Conservation (phyloP, 208 protist species). For the Crithidia expoeki region DNA sequence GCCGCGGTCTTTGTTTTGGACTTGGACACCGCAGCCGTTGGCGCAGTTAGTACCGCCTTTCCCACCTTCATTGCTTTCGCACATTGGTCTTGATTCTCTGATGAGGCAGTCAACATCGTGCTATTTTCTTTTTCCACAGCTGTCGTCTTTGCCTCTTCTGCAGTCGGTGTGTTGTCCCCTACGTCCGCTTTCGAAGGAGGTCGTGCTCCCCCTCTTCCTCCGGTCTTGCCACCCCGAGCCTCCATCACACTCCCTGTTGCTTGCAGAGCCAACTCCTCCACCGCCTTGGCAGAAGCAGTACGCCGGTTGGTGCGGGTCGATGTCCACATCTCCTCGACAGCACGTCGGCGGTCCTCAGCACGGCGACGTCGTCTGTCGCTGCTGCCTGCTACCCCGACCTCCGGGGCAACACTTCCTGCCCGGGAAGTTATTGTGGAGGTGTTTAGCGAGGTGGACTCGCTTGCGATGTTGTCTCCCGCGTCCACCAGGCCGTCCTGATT, state of each 20-base stretch:
- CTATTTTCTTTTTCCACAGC: background rate
- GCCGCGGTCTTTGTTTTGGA: too few relatives aligned
- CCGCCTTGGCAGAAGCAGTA: conserved; percentile 31
- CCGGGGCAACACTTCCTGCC: conserved; percentile 23
- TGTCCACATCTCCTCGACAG: conserved; percentile 62
- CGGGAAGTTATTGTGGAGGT: conserved; percentile 25
- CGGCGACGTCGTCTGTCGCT: conserved; percentile 13
- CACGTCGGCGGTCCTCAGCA: conserved; percentile 37
- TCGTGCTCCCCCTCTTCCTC: background rate
- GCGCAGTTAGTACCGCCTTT: background rate
- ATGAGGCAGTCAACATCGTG: background rate
- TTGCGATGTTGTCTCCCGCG: background rate
- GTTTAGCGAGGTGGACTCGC: conserved; percentile 1
- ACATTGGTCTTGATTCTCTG: too few relatives aligned
- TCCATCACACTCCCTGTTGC: background rate
- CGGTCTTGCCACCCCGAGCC: background rate
- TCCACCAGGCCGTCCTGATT: background rate
- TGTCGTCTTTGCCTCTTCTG: background rate
- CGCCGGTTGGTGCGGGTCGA: conserved; percentile 50
- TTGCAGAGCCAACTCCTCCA: conserved; percentile 1
- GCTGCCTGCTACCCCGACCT: background rate
- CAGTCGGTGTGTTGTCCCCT: background rate
- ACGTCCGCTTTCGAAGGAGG: too few relatives aligned
- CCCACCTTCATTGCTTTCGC: background rate
- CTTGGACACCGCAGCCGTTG: too few relatives aligned